These are phyloP conservation scores for Fonsecaea monophora DNA, from an alignment of 2,329 filamentous ascomycete genomes.

Conservation along the genomic window DNA sequence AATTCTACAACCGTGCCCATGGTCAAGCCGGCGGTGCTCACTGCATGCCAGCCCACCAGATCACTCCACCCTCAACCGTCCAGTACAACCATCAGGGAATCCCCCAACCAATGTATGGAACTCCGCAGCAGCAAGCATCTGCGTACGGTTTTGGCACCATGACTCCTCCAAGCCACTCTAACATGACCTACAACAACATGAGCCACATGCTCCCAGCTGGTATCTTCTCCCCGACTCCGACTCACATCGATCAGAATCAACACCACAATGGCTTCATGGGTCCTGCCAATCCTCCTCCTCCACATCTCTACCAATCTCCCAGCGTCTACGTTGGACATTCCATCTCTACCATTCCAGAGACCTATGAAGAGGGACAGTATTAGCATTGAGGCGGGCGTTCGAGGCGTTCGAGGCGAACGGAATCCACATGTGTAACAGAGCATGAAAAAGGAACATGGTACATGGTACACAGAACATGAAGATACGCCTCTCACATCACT, in stretches of 20 bases:
- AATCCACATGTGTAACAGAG: slow-evolving; percentile 2
- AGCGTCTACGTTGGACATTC: slow-evolving; percentile 7
- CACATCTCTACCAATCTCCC: not conserved
- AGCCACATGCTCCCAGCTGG: slow-evolving; percentile 23
- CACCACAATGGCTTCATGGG: not conserved
- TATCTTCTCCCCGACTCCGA: slow-evolving; percentile 24
- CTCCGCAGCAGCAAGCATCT: slow-evolving; percentile 13
- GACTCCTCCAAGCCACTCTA: slow-evolving; percentile 21
- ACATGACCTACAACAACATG: slow-evolving; percentile 4
- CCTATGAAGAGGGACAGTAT: slow-evolving; percentile 21
- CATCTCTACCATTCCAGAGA: slow-evolving; percentile 26
- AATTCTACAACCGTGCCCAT: slow-evolving; percentile 1
- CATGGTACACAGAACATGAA: not conserved
- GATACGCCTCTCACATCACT: slow-evolving; percentile 16
- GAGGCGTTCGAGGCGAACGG: not conserved
- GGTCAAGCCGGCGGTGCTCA: not conserved
- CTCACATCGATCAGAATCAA: slow-evolving; percentile 5
- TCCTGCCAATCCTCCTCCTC: not conserved
- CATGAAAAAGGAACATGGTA: slow-evolving; percentile 2
- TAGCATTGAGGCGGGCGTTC: slow-evolving; percentile 14
- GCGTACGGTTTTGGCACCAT: slow-evolving; percentile 9
- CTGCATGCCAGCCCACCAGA: not conserved
- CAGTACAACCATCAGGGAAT: slow-evolving; percentile 19
- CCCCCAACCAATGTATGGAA: slow-evolving; percentile 15
- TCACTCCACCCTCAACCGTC: slow-evolving; percentile 10